Percentiles rank a stretch among this genome's conserved stretches.
Evolutionary conservation across 202 grass and related monocot genomes (phyloP).

Genomic region (Schoenoplectus tabernaemontani): DNA sequence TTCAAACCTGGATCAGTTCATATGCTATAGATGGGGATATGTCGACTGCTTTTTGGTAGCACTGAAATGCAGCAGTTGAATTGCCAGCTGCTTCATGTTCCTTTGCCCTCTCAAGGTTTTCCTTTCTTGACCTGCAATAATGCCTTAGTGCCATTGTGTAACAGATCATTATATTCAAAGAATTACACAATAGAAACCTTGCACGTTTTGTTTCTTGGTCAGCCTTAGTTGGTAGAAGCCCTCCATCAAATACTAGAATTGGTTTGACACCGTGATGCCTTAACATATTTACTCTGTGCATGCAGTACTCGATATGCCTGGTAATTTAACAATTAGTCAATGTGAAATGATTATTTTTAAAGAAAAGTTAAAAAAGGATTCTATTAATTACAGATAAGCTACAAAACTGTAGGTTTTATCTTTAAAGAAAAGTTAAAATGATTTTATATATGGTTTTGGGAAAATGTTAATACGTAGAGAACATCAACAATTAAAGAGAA

Average conservation of each 20-base stretch:
- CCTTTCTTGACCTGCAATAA: constrained; percentile 57
- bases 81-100: constrained; percentile 89
- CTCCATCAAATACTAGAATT: constrained; percentile 93
- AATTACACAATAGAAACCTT: constrained; percentile 40
- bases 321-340: background rate
- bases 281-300: constrained; percentile 89
- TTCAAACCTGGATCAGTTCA: constrained; percentile 66
- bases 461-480: background rate
- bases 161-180: constrained; percentile 6
- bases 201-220: constrained; percentile 76
- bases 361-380: background rate
- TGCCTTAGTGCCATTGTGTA: background rate
- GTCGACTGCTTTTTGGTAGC: constrained; percentile 99
- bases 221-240: constrained; percentile 76
- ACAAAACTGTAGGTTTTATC: background rate
- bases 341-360: background rate
- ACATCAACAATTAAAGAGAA: background rate
- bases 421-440: no score
- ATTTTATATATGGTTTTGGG: background rate
- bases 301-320: constrained; percentile 84
- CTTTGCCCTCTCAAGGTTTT: constrained; percentile 84
- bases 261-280: constrained; percentile 73
- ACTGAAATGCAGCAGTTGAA: constrained; percentile 69
- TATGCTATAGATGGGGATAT: constrained; percentile 86
- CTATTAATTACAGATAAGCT: background rate